A percentile compares a stretch with the other conserved stretches of the same genome.
Conservation (phyloP, 768 basidiomycete genomes). For the Leccinum obscurum region DNA sequence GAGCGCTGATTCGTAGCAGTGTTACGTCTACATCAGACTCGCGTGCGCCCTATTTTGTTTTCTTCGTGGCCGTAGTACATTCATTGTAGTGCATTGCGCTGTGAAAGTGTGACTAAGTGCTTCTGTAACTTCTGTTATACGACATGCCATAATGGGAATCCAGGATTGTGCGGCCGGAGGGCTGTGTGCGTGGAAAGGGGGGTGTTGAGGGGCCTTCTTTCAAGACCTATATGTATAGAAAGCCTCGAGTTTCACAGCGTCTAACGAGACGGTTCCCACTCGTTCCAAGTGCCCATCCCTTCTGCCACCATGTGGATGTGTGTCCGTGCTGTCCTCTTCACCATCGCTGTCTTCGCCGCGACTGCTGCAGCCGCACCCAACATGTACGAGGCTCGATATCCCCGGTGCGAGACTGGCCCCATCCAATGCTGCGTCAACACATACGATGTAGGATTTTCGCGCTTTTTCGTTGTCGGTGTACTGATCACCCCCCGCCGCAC, state of each 20-base stretch:
- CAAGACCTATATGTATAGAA: slow-evolving; percentile 13
- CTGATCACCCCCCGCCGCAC: neutral
- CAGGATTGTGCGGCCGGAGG: too few relatives aligned
- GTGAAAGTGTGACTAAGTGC: too few relatives aligned
- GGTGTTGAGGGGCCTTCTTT: neutral
- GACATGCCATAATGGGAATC: too few relatives aligned
- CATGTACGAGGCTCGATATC: slow-evolving; percentile 1
- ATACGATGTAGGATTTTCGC: neutral
- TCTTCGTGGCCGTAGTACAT: too few relatives aligned
- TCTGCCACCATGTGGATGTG: slow-evolving; percentile 6
- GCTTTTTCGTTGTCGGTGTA: neutral
- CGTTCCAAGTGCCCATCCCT: neutral
- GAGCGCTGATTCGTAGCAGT: too few relatives aligned
- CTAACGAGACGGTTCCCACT: neutral
- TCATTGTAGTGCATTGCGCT: too few relatives aligned
- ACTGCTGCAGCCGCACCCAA: slow-evolving; percentile 10
- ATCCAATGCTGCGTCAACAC: slow-evolving; percentile 12
- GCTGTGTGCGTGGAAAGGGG: neutral
- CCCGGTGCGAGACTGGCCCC: slow-evolving; percentile 14
- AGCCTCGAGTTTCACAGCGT: neutral
- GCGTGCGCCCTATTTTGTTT: too few relatives aligned
- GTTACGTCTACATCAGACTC: too few relatives aligned
- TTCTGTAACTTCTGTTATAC: too few relatives aligned
- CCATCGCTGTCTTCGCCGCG: slow-evolving; percentile 13
- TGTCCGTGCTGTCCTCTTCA: slow-evolving; percentile 5